Evolutionary conservation across 345 rosid species (phyloP), one percentile per base, ranked within the genome.

Genomic region (Combretum micranthum): DNA sequence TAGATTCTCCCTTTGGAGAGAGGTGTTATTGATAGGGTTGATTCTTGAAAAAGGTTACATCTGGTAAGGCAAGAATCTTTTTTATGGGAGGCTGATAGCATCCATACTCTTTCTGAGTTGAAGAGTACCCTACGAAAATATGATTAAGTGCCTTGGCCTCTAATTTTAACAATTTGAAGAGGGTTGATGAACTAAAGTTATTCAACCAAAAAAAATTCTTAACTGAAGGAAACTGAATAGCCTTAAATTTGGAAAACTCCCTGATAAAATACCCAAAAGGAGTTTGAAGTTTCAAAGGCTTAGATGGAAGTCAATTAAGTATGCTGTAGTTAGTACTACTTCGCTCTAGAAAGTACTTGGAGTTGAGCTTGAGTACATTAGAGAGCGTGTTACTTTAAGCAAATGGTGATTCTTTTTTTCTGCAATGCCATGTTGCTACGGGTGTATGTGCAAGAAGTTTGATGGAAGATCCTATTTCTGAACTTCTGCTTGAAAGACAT

Each of bases 81-180:
- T 16, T 57, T 17, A 15, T 13, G 15, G 51, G 22, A 43, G 15
- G 61, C 4, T 57, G 39, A 20, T 57, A 57, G 14, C 61, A 57
- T 20, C 44, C 44, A 44, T 57, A 44, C 20, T 39, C 37, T 39
- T 47, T 51, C 15, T 51, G 14, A 51, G 10, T 2, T 19, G 20
- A 15, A 19, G 18, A 51, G 20, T 51, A 51, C 16, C 55, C 55
- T 13, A 51, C 26, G 19, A 51, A 51, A 6, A 51, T 13, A 23
- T 1, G 19, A 1, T 51, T 51, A 13, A 51, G 20, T 3, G 32
- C 55, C 22, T 25, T 19, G 4, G 1, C 12, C 19, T 51, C 55
- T 4, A 51, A 11, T 11, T 51, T 51, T 51, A 18, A 18, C 16
- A 6, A 2, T 51, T 51, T 19, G 7, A 14, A 51, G 16, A n/a